Evolutionary conservation across 2,329 filamentous ascomycete species (phyloP).

Genomic region (Alternaria atra): DNA sequence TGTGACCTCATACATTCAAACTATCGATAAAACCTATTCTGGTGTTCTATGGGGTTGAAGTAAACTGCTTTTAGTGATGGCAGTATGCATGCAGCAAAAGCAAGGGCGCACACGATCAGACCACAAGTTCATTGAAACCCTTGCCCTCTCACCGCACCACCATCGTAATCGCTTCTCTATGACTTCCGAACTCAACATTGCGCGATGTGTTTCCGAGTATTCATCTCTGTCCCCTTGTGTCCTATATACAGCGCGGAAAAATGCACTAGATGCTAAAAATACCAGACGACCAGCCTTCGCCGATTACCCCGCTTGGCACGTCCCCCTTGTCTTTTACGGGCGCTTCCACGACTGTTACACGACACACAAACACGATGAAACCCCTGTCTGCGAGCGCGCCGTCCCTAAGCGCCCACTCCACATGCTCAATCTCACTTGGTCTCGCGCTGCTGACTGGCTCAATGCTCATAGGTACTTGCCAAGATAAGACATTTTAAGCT

Average conservation of each 20-base stretch:
- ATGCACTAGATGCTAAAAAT: not conserved
- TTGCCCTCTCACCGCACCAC: not conserved
- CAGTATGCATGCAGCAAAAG: slow-evolving; percentile 12
- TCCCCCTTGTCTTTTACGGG: not conserved
- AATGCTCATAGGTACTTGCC: not conserved
- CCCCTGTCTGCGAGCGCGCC: not conserved
- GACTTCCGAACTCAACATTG: not conserved
- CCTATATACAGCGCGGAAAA: slow-evolving; percentile 1
- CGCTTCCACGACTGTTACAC: slow-evolving; percentile 3
- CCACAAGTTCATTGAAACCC: slow-evolving; percentile 16
- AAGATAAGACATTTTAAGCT: slow-evolving; percentile 8
- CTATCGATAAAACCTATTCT: slow-evolving; percentile 10
- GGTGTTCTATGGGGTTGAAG: not conserved
- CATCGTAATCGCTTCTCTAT: not conserved
- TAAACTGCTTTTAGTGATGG: slow-evolving; percentile 6
- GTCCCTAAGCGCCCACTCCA: slow-evolving; percentile 8
- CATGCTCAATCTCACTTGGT: slow-evolving; percentile 2
- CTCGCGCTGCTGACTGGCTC: slow-evolving; percentile 7
- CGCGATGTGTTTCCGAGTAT: not conserved
- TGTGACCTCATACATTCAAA: not conserved
- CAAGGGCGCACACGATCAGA: slow-evolving; percentile 9
- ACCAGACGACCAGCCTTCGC: not conserved
- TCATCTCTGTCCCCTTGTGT: not conserved
- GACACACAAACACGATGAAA: slow-evolving; percentile 1
- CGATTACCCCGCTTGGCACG: slow-evolving; percentile 12